Evolutionary conservation across 805 yeast species (phyloP), one percentile per base, ranked within the genome.

Genomic region (Candida schatavii): DNA sequence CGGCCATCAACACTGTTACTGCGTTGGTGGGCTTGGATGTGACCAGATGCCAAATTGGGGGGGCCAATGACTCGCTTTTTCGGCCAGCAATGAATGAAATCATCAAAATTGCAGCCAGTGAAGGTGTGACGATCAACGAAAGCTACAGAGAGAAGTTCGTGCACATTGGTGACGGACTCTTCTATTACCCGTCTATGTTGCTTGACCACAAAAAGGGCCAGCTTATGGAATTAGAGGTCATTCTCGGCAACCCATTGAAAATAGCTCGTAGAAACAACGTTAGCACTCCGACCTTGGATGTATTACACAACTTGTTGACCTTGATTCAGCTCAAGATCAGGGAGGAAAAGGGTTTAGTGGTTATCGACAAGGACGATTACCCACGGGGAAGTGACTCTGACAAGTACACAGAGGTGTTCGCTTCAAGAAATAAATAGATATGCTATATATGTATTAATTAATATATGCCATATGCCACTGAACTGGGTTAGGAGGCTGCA

Each of bases 21-120:
- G 58, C 70, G 5, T 47, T 68, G 27, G 58, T 57, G 22, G 59
- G 57, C 23, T 41, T 64, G 15, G 75, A 69, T 45, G 62, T 62
- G 2, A 52, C 56, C 32, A 51, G 73, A 40, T 56, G 68, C 35
- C 72, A 66, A 42, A 66, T 68, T 13, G 56, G 50, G 33, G 56
- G 55, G 14, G 67, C 60, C 10, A 64, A 61, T 44, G 56, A 59
- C 11, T 42, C 50, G 0, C 44, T 69, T 15, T 56, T 69, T 35
- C 43, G 51, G 17, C 88, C 87, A 3, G 84, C 86, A 0, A 83
- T 83, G 89, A 59, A 67, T 28, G 95, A 85, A 58, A 70, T 86
- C 14, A 58, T 75, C 17, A 72, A 70, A 3, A 74, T 85, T 44
- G 95, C 95, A 9, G 76, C 74, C 39, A 78, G 86, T 7, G 90